Conservation (phyloP, 805 yeast species). For the Maudiozyma serrabonitensis region DNA sequence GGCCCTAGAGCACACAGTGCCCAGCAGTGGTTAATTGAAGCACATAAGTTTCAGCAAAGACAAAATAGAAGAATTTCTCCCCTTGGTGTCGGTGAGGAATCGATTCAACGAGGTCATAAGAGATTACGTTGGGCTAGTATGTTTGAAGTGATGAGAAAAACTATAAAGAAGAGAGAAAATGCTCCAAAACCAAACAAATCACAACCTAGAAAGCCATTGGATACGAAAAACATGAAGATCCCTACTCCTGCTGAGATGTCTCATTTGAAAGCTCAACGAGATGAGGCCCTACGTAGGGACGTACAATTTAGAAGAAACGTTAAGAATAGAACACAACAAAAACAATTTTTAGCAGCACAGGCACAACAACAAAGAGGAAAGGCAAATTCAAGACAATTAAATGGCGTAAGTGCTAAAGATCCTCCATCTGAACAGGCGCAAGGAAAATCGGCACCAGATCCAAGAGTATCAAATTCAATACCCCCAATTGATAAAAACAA, state of each 20-base stretch:
- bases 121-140: conserved; percentile 91
- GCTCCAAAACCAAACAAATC: conserved; percentile 49
- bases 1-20: conserved; percentile 80
- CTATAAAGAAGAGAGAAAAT: conserved; percentile 81
- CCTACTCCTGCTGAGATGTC: conserved; percentile 83
- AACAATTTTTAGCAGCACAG: conserved; percentile 14
- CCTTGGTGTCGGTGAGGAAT: conserved; percentile 84
- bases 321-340: conserved; percentile 24
- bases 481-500: conserved; percentile 10
- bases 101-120: conserved; percentile 87
- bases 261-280: conserved; percentile 74
- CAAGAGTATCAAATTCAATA: neutral
- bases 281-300: conserved; percentile 70
- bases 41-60: conserved; percentile 78
- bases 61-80: conserved; percentile 87
- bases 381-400: conserved; percentile 2
- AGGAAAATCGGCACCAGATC: neutral
- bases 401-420: neutral
- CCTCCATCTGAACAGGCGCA: neutral
- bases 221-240: conserved; percentile 39
- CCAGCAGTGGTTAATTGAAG: conserved; percentile 85
- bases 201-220: conserved; percentile 33
- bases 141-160: conserved; percentile 89
- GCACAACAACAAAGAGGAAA: conserved; percentile 5
- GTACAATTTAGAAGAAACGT: conserved; percentile 26